Conservation (phyloP, 331 rosid genomes). For the Pyracantha coccinea region DNA sequence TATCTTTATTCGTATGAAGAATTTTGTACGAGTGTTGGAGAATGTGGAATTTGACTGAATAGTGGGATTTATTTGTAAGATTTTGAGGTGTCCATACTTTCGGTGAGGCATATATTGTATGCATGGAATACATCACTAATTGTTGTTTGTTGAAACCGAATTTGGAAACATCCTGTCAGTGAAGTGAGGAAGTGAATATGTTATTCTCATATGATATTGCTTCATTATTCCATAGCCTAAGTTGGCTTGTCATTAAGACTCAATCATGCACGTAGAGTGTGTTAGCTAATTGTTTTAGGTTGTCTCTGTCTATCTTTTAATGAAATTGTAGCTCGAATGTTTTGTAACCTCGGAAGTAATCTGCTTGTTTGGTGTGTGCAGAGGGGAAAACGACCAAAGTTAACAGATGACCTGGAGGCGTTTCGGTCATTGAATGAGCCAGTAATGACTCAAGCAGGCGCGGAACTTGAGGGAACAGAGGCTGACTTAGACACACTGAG, state of each 20-base stretch:
- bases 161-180: background rate
- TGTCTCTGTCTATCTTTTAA: background rate
- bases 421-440: constrained; percentile 36
- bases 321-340: background rate
- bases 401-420: constrained; percentile 59
- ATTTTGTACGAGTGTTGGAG: background rate
- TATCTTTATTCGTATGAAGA: background rate
- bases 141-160: background rate
- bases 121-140: background rate
- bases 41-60: background rate
- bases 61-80: background rate
- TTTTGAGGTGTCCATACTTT: background rate
- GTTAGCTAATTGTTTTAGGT: background rate
- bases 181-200: background rate
- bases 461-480: constrained; percentile 35
- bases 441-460: constrained; percentile 51
- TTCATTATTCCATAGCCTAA: background rate
- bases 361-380: constrained; percentile 21
- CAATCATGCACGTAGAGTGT: background rate
- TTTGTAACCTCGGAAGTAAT: background rate
- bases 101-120: background rate
- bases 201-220: background rate
- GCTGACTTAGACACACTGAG: constrained; percentile 22
- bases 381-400: constrained; percentile 66
- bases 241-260: background rate